Evolutionary conservation across 345 rosid species (phyloP), one percentile per base, ranked within the genome.

Genomic region (Corchorus olitorius): DNA sequence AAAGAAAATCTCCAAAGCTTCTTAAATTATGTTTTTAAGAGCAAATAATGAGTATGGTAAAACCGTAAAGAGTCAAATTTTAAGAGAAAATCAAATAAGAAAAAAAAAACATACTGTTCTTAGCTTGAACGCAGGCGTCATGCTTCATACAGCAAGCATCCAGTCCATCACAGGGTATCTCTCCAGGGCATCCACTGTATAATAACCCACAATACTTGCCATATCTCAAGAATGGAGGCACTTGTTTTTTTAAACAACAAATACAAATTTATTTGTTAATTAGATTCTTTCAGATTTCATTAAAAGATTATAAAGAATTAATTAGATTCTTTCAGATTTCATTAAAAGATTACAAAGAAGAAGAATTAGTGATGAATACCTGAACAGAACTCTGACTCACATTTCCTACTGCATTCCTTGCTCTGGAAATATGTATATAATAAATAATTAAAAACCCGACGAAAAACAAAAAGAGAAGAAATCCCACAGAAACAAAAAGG

Each of bases 121-220:
- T 91, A 70, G 92, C 79, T 81, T 88, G 94, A 41, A 93, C 92
- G 39, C 99, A 96, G 75, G 84, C 85, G 68, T 96, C 99, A 65
- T 93, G 99, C 73, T 89, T 90, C 99, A 96, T 96, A 82, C 99
- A 96, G 72, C 97, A 93, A 33, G 94, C 87, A 73, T 96, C 99
- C 33, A 96, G 99, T 27, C 91, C 97, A 72, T 96, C 97, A 45
- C 99, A 96, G 11, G 97, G 98, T 76, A 63, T 93, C 77, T 92
- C 97, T 16, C 98, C 97, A 1, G 97, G 94, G 80, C 98, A 96
- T 76, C 97, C 97, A 72, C 94, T 92, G 82, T 92, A 96, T 7
- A 93, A 46, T 5, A 93, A 83, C 61, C 99, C 97, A 52, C 98
- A 96, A 37, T 92, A 93, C 88, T 96, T 96, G 0, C 97, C 98